These are phyloP conservation scores for Teratosphaeria zuluensis DNA, from an alignment of 2,329 filamentous ascomycete genomes.

Conservation along the genomic window DNA sequence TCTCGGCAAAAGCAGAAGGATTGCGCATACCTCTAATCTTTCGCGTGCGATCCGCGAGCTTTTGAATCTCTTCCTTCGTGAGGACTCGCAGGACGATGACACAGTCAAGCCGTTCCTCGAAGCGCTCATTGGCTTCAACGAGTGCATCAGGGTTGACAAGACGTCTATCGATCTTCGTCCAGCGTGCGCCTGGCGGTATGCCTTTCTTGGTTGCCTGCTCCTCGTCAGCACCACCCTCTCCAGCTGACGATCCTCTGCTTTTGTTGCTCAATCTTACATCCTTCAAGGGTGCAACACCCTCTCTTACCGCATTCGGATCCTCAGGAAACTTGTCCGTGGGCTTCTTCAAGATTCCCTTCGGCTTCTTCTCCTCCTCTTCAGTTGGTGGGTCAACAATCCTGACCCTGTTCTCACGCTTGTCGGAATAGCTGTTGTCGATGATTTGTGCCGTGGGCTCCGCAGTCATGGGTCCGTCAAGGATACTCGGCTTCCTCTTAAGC, in stretches of 20 bases:
- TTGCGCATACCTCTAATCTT: slow-evolving; percentile 53
- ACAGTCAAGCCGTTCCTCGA: slow-evolving; percentile 83
- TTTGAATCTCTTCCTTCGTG: slow-evolving; percentile 80
- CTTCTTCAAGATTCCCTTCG: slow-evolving; percentile 77
- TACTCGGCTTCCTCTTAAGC: slow-evolving; percentile 19
- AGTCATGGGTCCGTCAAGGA: slow-evolving; percentile 22
- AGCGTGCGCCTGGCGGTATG: slow-evolving; percentile 59
- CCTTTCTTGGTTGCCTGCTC: slow-evolving; percentile 26
- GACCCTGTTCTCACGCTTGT: slow-evolving; percentile 31
- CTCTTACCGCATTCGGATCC: slow-evolving; percentile 69
- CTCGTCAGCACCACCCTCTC: slow-evolving; percentile 4
- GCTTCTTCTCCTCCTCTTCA: slow-evolving; percentile 58
- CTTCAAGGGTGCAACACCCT: slow-evolving; percentile 89
- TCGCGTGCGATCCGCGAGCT: slow-evolving; percentile 70
- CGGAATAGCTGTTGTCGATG: slow-evolving; percentile 25
- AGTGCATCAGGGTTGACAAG: slow-evolving; percentile 85
- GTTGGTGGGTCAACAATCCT: slow-evolving; percentile 61
- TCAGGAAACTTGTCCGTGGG: slow-evolving; percentile 80
- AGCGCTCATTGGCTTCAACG: slow-evolving; percentile 78
- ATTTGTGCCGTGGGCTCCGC: slow-evolving; percentile 19
- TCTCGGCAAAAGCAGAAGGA: neutral
- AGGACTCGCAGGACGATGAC: slow-evolving; percentile 87
- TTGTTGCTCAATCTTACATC: slow-evolving; percentile 38
- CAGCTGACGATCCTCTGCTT: neutral
- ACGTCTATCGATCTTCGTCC: slow-evolving; percentile 85